Evolutionary conservation across 371 early-diverging fungal genomes (phyloP).

Genomic region (Sporodiniella umbellata): DNA sequence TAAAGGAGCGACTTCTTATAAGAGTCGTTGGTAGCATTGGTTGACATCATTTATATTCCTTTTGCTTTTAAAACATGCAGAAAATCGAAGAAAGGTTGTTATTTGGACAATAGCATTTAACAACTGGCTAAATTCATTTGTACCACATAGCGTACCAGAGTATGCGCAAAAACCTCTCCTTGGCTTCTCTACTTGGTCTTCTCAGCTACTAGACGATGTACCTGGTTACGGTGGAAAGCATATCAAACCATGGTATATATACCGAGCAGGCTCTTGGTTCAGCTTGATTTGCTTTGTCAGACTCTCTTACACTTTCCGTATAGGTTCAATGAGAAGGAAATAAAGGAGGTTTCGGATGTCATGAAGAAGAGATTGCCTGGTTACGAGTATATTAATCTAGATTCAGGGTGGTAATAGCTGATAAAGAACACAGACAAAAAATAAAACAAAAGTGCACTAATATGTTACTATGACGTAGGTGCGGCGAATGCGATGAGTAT

Average conservation of each 20-base stretch:
- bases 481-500: constrained; percentile 33
- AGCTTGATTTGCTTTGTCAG: too few species aligned
- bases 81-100: background rate
- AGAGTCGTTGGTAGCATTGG: too few species aligned
- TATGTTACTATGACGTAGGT: constrained; percentile 17
- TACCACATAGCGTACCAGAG: constrained; percentile 14
- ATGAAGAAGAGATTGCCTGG: constrained; percentile 38
- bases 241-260: constrained; percentile 12
- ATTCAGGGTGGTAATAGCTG: constrained; percentile 40
- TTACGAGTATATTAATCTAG: constrained; percentile 44
- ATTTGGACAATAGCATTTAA: background rate
- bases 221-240: constrained; percentile 43
- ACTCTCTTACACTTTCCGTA: background rate
- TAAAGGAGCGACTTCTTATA: too few species aligned
- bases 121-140: background rate
- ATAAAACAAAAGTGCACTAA: background rate
- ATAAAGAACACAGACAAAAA: background rate
- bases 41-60: constrained; percentile 12
- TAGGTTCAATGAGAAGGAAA: constrained; percentile 37
- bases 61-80: constrained; percentile 14
- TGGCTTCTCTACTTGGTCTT: constrained; percentile 50
- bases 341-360: constrained; percentile 31
- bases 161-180: constrained; percentile 36
- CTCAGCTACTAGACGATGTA: constrained; percentile 40
- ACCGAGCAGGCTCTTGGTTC: too few species aligned